Base-by-base conservation (phyloP, 768 basidiomycete species). In the Pisolithus sp. region DNA sequence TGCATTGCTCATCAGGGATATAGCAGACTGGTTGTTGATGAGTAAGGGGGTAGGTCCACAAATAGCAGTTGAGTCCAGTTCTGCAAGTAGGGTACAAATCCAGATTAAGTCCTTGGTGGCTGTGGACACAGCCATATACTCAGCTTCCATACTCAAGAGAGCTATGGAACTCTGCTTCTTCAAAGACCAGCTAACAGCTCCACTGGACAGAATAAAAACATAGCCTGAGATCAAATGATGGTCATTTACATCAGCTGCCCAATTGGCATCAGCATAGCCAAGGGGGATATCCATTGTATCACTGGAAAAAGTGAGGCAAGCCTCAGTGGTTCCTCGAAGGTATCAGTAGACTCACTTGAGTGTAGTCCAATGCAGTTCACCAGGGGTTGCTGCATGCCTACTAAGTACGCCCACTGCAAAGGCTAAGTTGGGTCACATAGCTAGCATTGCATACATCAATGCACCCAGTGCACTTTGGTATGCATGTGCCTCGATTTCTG, bases 121-220 rank as follows among this genome's bases (percentile, higher is more conserved):
- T 45, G 6, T 69, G 56, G 26, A 72, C 57, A n/a, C 62, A 3
- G 75, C 73, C 41, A 76, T 70, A 54, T 78, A 77, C 57, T 80
- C 75, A 2, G 76, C 71, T 57, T 77, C 72, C 9, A 58, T 57
- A 2, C 64, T 65, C 1, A 68, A 70, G 1, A 63, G 54, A 12
- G 65, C 57, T 9, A 66, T 57, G 4, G 38, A 48, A 2, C 36
- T 23, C 8, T 53, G 46, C 18, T 47, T 48, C 20, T 48, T 40
- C 13, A 20, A 53, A 4, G 6, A 21, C 76, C 78, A 80, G 3
- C 64, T 56, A 6, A 79, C 59, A 2, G 69, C 59, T 6, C 68
- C 73, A 0, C 70, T 68, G 20, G 58, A 59, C 34, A 71, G 46
- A 9, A 62, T 59, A 61, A 62, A 71, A 9, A 48, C 65, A 51